Percentiles rank a stretch among this genome's conserved stretches.
Evolutionary conservation across 108 stramenopile genomes (phyloP).

Genomic region (Conticribra weissflogii): DNA sequence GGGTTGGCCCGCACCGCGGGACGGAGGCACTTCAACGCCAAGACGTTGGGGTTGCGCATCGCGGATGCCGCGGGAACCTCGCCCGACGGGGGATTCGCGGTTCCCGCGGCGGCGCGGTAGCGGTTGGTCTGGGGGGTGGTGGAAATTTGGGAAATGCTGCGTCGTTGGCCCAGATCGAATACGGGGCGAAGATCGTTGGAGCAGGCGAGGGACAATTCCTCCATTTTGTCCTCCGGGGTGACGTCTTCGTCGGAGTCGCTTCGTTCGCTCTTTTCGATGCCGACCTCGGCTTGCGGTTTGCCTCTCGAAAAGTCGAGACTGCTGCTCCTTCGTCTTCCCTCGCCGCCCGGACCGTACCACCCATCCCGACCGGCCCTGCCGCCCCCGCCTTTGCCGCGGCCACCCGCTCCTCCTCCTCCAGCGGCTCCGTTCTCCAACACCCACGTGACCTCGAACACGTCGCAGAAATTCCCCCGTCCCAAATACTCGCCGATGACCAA

Average conservation of each 20-base stretch:
- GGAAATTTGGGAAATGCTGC: neutral
- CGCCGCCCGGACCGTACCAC: neutral
- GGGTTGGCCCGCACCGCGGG: conserved; percentile 32
- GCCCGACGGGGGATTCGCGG: too few relatives aligned
- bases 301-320: too few relatives aligned
- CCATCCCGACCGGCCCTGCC: neutral
- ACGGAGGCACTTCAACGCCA: conserved; percentile 44
- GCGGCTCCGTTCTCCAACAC: neutral
- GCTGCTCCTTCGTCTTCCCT: too few relatives aligned
- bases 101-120: too few relatives aligned
- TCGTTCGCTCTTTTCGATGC: too few relatives aligned
- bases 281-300: too few relatives aligned
- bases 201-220: neutral
- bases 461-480: conserved; percentile 44
- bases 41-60: conserved; percentile 27
- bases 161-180: neutral
- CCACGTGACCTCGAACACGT: conserved; percentile 46
- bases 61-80: neutral
- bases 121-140: too few relatives aligned
- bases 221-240: too few relatives aligned
- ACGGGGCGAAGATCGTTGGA: neutral
- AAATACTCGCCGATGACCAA: conserved; percentile 40
- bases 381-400: neutral
- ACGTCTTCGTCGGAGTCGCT: too few relatives aligned
- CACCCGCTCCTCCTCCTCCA: neutral